These are phyloP conservation scores for Fusarium illudens DNA, from an alignment of 2,329 filamentous ascomycete species.

Conservation along the genomic window DNA sequence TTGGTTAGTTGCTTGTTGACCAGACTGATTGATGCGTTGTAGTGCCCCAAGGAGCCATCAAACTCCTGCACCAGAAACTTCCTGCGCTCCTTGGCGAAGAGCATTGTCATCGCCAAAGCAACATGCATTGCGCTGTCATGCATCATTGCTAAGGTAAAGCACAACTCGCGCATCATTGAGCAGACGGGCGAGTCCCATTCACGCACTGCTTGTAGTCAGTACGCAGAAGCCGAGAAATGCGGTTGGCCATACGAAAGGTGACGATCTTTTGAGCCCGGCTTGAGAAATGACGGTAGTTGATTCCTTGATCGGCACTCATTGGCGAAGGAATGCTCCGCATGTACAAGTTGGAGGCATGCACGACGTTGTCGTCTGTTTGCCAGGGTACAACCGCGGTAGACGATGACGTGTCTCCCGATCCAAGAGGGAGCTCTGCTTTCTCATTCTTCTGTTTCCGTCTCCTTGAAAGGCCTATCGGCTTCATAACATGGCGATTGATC, in stretches of 20 bases:
- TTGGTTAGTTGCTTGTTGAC: neutral
- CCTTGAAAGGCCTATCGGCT: neutral
- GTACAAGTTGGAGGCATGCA: neutral
- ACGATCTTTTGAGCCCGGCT: neutral
- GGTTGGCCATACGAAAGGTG: neutral
- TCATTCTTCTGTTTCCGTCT: neutral
- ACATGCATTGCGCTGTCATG: constrained; percentile 21
- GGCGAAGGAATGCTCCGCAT: neutral
- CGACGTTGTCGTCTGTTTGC: neutral
- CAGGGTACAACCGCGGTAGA: neutral
- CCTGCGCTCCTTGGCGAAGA: neutral
- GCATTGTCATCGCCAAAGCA: neutral
- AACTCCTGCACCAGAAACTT: neutral
- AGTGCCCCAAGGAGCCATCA: neutral
- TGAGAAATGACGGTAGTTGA: neutral
- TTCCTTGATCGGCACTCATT: neutral
- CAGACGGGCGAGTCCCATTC: neutral
- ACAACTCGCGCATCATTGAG: constrained; percentile 6
- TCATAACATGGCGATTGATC: constrained; percentile 23
- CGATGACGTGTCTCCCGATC: no score
- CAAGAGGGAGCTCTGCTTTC: neutral
- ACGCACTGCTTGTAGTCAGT: neutral
- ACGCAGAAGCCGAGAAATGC: neutral
- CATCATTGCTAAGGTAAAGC: constrained; percentile 13
- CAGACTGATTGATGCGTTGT: neutral